Percentiles rank a stretch among this genome's conserved stretches.
These are phyloP conservation scores for Verticillium zaregamsianum DNA, from an alignment of 2,329 filamentous ascomycete genomes.

Conservation along the genomic window DNA sequence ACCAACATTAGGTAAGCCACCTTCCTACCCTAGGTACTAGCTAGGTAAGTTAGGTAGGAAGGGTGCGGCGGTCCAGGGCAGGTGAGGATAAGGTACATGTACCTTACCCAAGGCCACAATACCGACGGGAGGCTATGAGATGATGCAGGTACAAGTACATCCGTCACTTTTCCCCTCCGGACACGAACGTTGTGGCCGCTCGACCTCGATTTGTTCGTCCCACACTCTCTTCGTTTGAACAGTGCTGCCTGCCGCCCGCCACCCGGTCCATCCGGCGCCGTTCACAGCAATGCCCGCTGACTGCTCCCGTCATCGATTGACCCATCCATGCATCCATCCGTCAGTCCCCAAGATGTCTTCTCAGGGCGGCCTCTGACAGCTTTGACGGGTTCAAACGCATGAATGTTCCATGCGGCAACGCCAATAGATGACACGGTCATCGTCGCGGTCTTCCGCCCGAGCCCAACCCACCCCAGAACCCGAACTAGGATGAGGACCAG, in stretches of 20 bases:
- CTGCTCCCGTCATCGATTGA: neutral
- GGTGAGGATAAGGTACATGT: too few species aligned
- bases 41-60: too few species aligned
- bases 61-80: too few species aligned
- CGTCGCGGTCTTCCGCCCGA: neutral
- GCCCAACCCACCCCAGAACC: neutral
- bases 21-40: too few species aligned
- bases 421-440: slow-evolving; percentile 1
- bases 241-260: neutral
- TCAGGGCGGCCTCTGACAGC: neutral
- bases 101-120: too few species aligned
- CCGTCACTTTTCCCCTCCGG: neutral
- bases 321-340: neutral
- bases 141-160: neutral
- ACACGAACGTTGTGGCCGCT: neutral
- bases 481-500: neutral
- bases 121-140: too few species aligned
- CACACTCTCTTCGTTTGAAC: neutral
- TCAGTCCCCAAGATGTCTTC: neutral
- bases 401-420: slow-evolving; percentile 1
- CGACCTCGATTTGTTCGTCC: neutral
- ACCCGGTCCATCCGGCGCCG: too few species aligned
- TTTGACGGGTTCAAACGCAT: slow-evolving; percentile 4
- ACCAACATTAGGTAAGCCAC: too few species aligned
- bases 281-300: neutral